Evolutionary conservation across 306 rosid genomes (phyloP), one percentile per base, ranked within the genome.

Genomic region (Herpetospermum pedunculosum): DNA sequence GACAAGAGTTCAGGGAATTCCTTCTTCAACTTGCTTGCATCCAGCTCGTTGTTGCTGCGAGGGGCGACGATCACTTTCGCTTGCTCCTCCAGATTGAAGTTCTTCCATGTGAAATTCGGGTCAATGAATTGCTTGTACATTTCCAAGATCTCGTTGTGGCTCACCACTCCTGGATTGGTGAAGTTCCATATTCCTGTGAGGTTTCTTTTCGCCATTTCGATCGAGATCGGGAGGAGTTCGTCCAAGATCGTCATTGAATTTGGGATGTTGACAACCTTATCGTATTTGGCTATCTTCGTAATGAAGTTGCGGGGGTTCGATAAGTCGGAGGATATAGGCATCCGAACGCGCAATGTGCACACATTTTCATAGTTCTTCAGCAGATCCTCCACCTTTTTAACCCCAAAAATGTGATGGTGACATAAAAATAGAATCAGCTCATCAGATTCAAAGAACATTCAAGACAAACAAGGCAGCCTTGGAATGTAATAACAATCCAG

Each of bases 61-160:
- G 94, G 96, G 2, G 98, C 98, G 58, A 92, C 84, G 13, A 92
- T 92, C 38, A 92, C 96, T 84, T 92, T 89, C 4, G 98, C 96
- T 81, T 92, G 98, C 80, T 92, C 98, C 82, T 92, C 98, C 15
- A 92, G 83, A 43, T 76, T 88, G 75, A 89, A 92, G 80, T 92
- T 92, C 75, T 84, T 92, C 90, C 90, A 92, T 0, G 81, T 76
- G 77, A 88, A 92, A 73, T 23, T 81, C 29, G 96, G 92, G 79
- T 92, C 89, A 5, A 92, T 70, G 73, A 85, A 86, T 1, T 92
- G 85, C 65, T 34, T 84, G 68, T 92, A 92, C 98, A 89, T 85
- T 71, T 92, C 83, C 63, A 92, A 78, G 68, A 92, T 88, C 84
- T 89, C 96, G 10, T 92, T 89, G 92, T 92, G 98, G 87, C 96